These are phyloP conservation scores for Ascodesmis nigricans DNA, from an alignment of 495 filamentous ascomycete species.

Conservation along the genomic window DNA sequence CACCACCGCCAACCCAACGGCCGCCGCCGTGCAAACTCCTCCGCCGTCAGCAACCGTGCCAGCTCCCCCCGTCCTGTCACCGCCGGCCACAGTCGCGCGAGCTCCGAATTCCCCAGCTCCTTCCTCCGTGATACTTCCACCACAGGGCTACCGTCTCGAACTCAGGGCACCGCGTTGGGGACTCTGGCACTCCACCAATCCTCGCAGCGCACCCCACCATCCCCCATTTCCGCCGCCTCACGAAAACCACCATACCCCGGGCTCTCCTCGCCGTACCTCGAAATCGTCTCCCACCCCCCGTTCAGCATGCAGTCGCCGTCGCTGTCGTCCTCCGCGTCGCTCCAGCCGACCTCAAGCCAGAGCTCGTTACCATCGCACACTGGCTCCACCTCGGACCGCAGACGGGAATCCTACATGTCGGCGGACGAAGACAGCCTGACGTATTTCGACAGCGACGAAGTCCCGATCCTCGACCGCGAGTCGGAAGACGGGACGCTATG, in stretches of 20 bases:
- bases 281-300: slow-evolving; percentile 17
- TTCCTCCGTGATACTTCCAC: too few relatives aligned
- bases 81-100: slow-evolving; percentile 38
- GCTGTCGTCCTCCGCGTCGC: slow-evolving; percentile 5
- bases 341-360: slow-evolving; percentile 8
- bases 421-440: slow-evolving; percentile 35
- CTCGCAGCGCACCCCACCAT: slow-evolving; percentile 5
- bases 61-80: slow-evolving; percentile 22
- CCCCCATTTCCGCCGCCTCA: slow-evolving; percentile 5
- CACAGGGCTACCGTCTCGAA: too few relatives aligned
- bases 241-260: slow-evolving; percentile 8
- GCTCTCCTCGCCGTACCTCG: slow-evolving; percentile 13
- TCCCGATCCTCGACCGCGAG: slow-evolving; percentile 35
- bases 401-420: slow-evolving; percentile 32
- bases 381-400: slow-evolving; percentile 15
- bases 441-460: slow-evolving; percentile 35
- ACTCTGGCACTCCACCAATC: slow-evolving; percentile 8
- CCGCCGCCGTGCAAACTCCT: slow-evolving; percentile 23
- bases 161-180: too few relatives aligned
- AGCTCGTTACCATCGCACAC: slow-evolving; percentile 12
- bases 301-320: slow-evolving; percentile 20
- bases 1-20: too few relatives aligned
- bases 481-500: slow-evolving; percentile 15
- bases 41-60: slow-evolving; percentile 18
- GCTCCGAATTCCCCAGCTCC: slow-evolving; percentile 35